Base-by-base conservation (phyloP, 2,329 filamentous ascomycete species). In the Microcera coccophila region DNA sequence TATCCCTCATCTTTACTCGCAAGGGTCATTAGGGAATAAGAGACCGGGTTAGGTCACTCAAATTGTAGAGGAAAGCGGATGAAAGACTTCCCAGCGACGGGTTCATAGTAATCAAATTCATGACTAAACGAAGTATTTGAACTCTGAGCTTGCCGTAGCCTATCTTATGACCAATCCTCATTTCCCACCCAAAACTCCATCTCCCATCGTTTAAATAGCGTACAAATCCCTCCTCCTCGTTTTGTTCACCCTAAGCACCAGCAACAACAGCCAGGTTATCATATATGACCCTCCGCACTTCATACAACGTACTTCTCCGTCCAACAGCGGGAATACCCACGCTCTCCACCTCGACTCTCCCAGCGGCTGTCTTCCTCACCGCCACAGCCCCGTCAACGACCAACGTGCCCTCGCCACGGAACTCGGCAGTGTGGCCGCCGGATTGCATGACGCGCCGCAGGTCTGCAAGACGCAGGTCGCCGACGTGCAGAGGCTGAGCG, bases 231-330 rank as follows among this genome's bases (percentile, higher is more conserved):
- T 7, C 22, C 7, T n/a, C n/a, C n/a, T n/a, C n/a, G n/a, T n/a
- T n/a, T n/a, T n/a, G n/a, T n/a, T n/a, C 24, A 28, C 24, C 29
- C 44, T 45, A 87, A 37, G 76, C 78, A 35, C 87, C 87, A 14
- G 85, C 85, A 52, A 98, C 90, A 46, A 97, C 88, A 24, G 93
- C 93, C 62, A 98, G 68, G 8, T 89, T 90, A 54, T 95, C 88
- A 63, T 98, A 98, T 52, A 98, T 94, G 66, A 87, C 90, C 67
- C 75, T 83, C 69, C 88, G 88, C 9, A 97, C 91, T 39, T 87
- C 87, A 60, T 89, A 87, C 61, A 96, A 94, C 26, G 86, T 90
- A 44, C 81, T 80, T 38, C 74, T 54, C 46, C 60, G 53, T n/a
- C 60, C 60, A 5, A 53, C 55, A 1, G 38, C 58, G 18, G 63